phyloP scores from a whole-genome alignment of 1,139 yeast species.

The Scheffersomyces titani region DNA sequence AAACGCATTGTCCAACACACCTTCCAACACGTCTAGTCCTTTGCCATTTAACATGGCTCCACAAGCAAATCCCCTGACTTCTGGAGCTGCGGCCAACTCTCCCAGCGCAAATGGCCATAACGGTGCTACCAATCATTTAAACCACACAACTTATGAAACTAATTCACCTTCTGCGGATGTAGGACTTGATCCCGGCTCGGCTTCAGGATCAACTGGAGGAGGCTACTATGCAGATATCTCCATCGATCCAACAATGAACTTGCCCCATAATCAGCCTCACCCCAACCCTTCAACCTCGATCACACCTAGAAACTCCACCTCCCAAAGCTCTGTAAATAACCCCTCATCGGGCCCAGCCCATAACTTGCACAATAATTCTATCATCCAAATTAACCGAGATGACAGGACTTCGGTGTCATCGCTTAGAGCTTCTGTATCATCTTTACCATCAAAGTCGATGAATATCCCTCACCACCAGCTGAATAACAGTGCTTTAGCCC shows the following conservation, averaged over 20 bases:
- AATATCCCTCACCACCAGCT: constrained; percentile 52
- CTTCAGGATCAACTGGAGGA: constrained; percentile 36
- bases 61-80: constrained; percentile 22
- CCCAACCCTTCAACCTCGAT: constrained; percentile 33
- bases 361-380: constrained; percentile 38
- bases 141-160: constrained; percentile 24
- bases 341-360: constrained; percentile 6
- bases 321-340: constrained; percentile 11
- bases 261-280: constrained; percentile 47
- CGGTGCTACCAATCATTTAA: constrained; percentile 11
- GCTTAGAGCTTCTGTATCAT: constrained; percentile 43
- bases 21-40: constrained; percentile 36
- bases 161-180: constrained; percentile 32
- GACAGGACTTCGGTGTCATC: constrained; percentile 41
- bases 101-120: constrained; percentile 16
- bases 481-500: constrained; percentile 42
- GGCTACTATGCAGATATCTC: constrained; percentile 50
- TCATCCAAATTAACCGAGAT: constrained; percentile 44
- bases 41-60: constrained; percentile 18
- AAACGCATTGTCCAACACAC: constrained; percentile 44
- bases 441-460: constrained; percentile 51
- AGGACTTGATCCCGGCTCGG: constrained; percentile 36
- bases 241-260: constrained; percentile 50
- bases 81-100: constrained; percentile 18
- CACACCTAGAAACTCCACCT: constrained; percentile 41